Evolutionary conservation across 2,329 filamentous ascomycete species (phyloP).

Genomic region (Pseudogymnoascus sp.): DNA sequence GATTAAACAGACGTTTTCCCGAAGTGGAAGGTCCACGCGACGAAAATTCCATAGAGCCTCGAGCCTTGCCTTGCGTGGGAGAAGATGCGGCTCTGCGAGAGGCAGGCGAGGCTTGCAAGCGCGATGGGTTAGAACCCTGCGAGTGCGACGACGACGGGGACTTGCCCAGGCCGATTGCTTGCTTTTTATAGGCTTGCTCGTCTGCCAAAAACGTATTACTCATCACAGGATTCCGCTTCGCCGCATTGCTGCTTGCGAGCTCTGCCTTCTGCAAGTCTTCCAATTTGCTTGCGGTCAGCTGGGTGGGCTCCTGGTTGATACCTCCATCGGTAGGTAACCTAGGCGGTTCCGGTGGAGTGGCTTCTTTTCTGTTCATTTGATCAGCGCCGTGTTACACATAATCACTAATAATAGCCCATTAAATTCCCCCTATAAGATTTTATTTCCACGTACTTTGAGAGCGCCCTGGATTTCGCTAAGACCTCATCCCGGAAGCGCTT

Average conservation of each 20-base stretch:
- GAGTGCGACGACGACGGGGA: background rate
- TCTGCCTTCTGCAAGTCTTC: background rate
- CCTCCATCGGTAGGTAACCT: background rate
- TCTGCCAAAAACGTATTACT: slow-evolving; percentile 1
- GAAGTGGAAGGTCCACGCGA: background rate
- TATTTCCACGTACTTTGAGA: background rate
- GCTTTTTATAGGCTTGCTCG: slow-evolving; percentile 5
- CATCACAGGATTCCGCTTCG: slow-evolving; percentile 1
- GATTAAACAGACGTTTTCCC: background rate
- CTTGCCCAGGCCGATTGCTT: background rate
- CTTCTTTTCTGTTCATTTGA: background rate
- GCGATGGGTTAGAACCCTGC: background rate
- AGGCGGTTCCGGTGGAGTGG: background rate
- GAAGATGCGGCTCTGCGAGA: background rate
- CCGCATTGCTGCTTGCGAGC: background rate
- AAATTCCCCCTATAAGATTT: background rate
- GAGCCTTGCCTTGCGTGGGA: background rate
- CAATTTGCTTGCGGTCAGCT: background rate
- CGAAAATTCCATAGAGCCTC: background rate
- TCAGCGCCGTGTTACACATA: background rate
- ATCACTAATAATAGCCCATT: background rate
- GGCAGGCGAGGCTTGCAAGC: background rate
- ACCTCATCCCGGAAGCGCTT: slow-evolving; percentile 2
- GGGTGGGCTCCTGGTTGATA: background rate
- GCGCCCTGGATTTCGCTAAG: background rate